Evolutionary conservation across 2,329 filamentous ascomycete species (phyloP), one percentile per base, ranked within the genome.

Genomic region (Aureobasidium uvarum): DNA sequence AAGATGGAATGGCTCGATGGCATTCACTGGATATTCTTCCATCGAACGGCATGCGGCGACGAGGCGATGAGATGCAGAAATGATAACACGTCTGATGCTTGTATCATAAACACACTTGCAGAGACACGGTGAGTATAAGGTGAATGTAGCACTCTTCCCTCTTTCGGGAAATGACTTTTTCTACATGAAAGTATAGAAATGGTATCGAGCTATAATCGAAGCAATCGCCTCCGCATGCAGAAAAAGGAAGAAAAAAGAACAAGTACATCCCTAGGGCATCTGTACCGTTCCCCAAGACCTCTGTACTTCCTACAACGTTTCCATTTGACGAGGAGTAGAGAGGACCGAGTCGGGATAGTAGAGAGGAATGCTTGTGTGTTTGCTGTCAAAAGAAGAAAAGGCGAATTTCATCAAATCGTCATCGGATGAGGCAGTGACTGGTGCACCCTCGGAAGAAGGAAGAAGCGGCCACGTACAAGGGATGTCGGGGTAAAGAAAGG

Each of bases 201-300:
- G 63, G 63, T 65, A 65, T 65, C 63, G 63, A 65, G 63, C 63
- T 65, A 65, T 65, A 38, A 65, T 65, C 51, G 52, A 65, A 65
- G 63, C 63, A 65, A 59, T 38, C 20, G 60, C 63, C 54, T 58
- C 48, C 63, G 63, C 63, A 56, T 65, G 63, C 63, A 45, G 58
- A 58, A 63, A 36, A 33, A 28, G 28, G 28, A 51, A 36, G 11
- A 16, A 25, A 52, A 62, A 46, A 45, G 10, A 33, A 33, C 45
- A 51, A 39, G 31, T 36, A 51, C 59, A 50, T 18, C 45, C 38
- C 18, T 54, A 38, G 36, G 7, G 14, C 60, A 43, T 18, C 48
- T 25, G 31, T 23, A 5, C 60, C 23, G 23, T 38, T 45, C 20
- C 23, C 13, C 18, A 28, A 48, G 28, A 13, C 38, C 45, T 1